Conservation (phyloP, 257 asterid genomes). For the Solanum tacnaense region DNA sequence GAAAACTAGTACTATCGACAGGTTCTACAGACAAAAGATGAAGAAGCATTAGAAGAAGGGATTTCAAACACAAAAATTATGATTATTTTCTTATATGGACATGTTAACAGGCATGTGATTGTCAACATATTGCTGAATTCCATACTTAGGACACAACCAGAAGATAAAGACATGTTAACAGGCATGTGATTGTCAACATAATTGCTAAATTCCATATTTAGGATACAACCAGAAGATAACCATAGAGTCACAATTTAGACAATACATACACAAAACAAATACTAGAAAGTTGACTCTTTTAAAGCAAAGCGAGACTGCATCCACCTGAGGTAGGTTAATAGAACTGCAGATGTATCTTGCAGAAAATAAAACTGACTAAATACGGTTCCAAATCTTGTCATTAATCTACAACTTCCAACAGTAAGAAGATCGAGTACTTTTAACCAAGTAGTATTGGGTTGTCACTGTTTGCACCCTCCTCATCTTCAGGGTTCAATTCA, state of each 20-base stretch:
- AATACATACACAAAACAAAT: not conserved
- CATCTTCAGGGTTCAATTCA: slow-evolving; percentile 1
- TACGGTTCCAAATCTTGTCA: not conserved
- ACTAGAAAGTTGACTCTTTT: not conserved
- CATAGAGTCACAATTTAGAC: not conserved
- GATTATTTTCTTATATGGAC: not conserved
- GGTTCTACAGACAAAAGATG: not conserved
- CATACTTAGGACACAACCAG: not conserved
- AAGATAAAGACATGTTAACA: not conserved
- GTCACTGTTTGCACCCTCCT: not conserved
- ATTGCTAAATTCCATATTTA: not conserved
- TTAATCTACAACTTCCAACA: not conserved
- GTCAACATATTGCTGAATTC: not conserved
- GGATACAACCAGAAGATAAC: not conserved
- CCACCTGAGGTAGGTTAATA: not conserved
- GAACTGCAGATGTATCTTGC: not conserved
- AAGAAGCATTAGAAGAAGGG: not conserved
- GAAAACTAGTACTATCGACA: not conserved
- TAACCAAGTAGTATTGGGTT: not conserved
- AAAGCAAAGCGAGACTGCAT: not conserved
- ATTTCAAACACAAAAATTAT: not conserved
- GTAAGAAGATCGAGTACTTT: not conserved
- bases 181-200: not conserved
- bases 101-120: not conserved
- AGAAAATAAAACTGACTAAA: not conserved